Percentiles rank a stretch among this genome's conserved stretches.
Evolutionary conservation across 331 rosid species (phyloP).

Genomic region (Malus hybrid): DNA sequence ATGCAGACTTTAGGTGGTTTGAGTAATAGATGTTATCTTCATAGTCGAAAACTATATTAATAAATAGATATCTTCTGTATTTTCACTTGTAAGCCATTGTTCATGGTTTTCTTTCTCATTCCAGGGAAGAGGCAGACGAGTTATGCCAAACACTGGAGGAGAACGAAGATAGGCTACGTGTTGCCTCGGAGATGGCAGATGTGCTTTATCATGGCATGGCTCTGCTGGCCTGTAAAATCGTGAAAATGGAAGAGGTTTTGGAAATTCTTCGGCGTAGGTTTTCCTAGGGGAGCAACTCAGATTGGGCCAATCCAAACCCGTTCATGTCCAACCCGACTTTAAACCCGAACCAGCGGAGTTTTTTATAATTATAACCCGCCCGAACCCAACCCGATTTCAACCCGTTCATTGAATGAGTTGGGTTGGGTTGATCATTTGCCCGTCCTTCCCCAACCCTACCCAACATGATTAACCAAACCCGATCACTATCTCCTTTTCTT

Average conservation of each 20-base stretch:
- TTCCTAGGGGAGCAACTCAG: conserved; percentile 6
- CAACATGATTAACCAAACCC: background rate
- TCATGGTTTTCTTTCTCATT: background rate
- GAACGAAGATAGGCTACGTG: conserved; percentile 54
- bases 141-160: conserved; percentile 76
- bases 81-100: background rate
- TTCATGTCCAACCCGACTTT: no score
- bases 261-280: conserved; percentile 42
- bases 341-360: no score
- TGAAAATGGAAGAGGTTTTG: conserved; percentile 31
- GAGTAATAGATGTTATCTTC: no score
- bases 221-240: conserved; percentile 56
- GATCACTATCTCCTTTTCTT: conserved; percentile 42
- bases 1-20: no score
- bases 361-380: no score
- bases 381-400: no score
- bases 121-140: conserved; percentile 85
- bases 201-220: conserved; percentile 83
- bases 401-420: no score
- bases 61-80: background rate
- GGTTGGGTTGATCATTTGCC: no score
- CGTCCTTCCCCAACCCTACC: no score
- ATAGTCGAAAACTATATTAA: background rate
- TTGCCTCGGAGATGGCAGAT: conserved; percentile 91
- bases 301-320: no score